Evolutionary conservation across 495 filamentous ascomycete species (phyloP).

Genomic region (Talaromyces liani): DNA sequence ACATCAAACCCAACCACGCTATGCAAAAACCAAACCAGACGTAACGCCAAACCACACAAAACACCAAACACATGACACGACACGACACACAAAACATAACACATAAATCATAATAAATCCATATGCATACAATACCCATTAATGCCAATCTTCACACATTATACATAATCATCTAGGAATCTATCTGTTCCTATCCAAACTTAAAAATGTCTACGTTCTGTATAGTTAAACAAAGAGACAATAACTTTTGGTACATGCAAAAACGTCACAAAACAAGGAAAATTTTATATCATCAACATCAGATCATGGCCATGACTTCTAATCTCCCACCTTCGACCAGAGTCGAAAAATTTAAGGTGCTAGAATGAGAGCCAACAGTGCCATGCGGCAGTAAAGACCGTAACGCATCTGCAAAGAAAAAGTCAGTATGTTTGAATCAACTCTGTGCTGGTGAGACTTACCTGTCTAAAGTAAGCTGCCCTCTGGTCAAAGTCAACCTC

Average conservation of each 20-base stretch:
- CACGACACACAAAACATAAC: conserved; percentile 2
- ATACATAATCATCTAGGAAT: conserved; percentile 19
- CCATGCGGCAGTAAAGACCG: conserved; percentile 96
- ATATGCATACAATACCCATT: conserved; percentile 16
- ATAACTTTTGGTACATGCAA: conserved; percentile 19
- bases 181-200: conserved; percentile 20
- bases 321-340: not conserved
- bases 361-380: conserved; percentile 87
- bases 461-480: conserved; percentile 98
- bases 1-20: conserved; percentile 2
- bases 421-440: conserved; percentile 14
- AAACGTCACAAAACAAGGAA: conserved; percentile 23
- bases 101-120: conserved; percentile 15
- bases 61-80: conserved; percentile 13
- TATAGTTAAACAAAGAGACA: conserved; percentile 2
- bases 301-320: conserved; percentile 10
- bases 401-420: conserved; percentile 77
- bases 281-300: conserved; percentile 39
- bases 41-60: conserved; percentile 8
- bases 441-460: conserved; percentile 38
- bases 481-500: conserved; percentile 97
- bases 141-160: conserved; percentile 19
- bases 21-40: conserved; percentile 4
- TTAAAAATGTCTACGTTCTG: conserved; percentile 16
- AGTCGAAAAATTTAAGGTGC: conserved; percentile 36